A percentile compares a stretch with the other conserved stretches of the same genome.
These are phyloP conservation scores for Brettanomyces sp. DNA, from an alignment of 805 yeast species.

Conservation along the genomic window DNA sequence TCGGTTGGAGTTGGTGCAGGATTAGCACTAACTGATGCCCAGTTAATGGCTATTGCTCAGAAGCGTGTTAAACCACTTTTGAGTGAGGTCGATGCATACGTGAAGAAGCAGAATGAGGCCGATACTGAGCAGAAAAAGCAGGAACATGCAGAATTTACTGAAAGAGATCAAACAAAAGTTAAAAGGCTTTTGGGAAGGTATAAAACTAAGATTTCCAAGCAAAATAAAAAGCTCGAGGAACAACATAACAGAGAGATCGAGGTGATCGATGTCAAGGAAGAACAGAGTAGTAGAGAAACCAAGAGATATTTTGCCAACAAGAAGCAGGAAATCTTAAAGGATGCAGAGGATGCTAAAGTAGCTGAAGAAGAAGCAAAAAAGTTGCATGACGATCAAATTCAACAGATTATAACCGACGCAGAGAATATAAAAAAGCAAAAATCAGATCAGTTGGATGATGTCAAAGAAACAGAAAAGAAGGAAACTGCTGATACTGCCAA, in stretches of 20 bases:
- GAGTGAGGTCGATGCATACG: slow-evolving; percentile 41
- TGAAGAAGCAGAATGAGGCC: slow-evolving; percentile 31
- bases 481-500: slow-evolving; percentile 21
- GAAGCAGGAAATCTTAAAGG: slow-evolving; percentile 32
- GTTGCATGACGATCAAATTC: slow-evolving; percentile 35
- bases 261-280: slow-evolving; percentile 14
- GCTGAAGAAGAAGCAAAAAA: slow-evolving; percentile 38
- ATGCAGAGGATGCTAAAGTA: slow-evolving; percentile 31
- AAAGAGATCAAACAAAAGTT: slow-evolving; percentile 22
- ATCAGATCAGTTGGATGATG: slow-evolving; percentile 16
- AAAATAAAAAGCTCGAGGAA: slow-evolving; percentile 23
- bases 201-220: slow-evolving; percentile 30
- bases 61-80: slow-evolving; percentile 47
- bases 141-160: slow-evolving; percentile 28
- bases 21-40: slow-evolving; percentile 37
- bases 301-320: slow-evolving; percentile 31
- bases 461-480: slow-evolving; percentile 20
- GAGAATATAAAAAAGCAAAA: slow-evolving; percentile 31
- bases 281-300: slow-evolving; percentile 23
- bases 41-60: slow-evolving; percentile 46
- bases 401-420: slow-evolving; percentile 31
- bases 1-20: slow-evolving; percentile 46
- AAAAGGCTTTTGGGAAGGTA: slow-evolving; percentile 28
- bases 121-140: slow-evolving; percentile 30
- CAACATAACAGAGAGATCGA: slow-evolving; percentile 14